Base-by-base conservation (phyloP, 2,329 filamentous ascomycete species). In the Phialocephala sp. region DNA sequence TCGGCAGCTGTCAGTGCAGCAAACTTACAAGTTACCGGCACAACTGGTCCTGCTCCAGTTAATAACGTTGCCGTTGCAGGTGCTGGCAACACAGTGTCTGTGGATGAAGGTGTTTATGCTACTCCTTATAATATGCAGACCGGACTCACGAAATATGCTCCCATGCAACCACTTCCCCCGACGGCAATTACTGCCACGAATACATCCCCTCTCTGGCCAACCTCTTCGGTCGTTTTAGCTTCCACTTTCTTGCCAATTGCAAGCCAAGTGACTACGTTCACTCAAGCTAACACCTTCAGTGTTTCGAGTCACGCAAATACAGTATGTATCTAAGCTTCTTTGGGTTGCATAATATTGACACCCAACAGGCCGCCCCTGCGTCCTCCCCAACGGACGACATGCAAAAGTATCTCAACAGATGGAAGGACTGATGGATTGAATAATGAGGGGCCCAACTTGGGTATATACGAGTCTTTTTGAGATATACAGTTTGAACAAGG, bases 121-220 rank as follows among this genome's bases (percentile, higher is more conserved):
- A 73, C 72, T 12, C 74, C 77, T 20, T 80, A 77, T 62, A 74
- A 71, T 56, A 55, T 75, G 45, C 78, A 80, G 68, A 76, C 75
- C 11, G 79, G 78, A 2, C 61, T 67, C 18, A 77, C 74, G 2
- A 76, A 72, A 71, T 80, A 79, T 66, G 79, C 79, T 54, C 77
- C 78, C 15, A 79, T 80, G 78, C 78, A 79, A 66, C 74, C 74
- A 35, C 70, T 77, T 52, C 78, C 78, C 24, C 71, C 71, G n/a
- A 76, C 75, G 9, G 70, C 66, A 1, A 80, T 80, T 54, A 79
- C 76, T 36, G 76, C 76, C n/a, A 78, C 76, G 18, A 75, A 75
- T 15, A 75, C 74, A n/a, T 69, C 68, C 27, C 77, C 75, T 58
- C 72, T 76, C 32, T 77, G 74, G 63, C 76, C 78, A 43, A 78